Percentiles rank a stretch among this genome's conserved stretches.
phyloP scores from a whole-genome alignment of 805 yeast genomes.

The Lipomyces starkeyi region DNA sequence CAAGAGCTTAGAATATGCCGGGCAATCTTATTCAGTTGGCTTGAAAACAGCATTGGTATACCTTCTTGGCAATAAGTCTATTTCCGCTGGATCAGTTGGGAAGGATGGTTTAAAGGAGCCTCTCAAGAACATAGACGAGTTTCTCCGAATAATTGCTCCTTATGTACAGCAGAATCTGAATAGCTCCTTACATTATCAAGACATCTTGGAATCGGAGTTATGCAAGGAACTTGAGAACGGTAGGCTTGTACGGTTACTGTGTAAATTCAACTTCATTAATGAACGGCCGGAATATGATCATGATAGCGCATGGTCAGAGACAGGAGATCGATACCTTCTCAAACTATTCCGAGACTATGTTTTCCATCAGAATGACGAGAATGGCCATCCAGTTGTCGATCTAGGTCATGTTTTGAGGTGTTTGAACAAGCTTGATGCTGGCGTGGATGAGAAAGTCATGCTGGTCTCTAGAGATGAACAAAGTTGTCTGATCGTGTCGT shows the following conservation, averaged over 20 bases:
- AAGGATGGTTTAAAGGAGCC: conserved; percentile 21
- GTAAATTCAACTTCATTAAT: conserved; percentile 78
- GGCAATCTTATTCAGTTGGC: conserved; percentile 25
- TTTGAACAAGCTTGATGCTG: conserved; percentile 90
- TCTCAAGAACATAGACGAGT: conserved; percentile 35
- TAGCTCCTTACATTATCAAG: conserved; percentile 39
- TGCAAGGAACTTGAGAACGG: conserved; percentile 85
- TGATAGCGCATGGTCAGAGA: conserved; percentile 69
- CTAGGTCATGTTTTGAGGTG: conserved; percentile 78
- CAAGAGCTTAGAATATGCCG: conserved; percentile 25
- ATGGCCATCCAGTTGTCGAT: conserved; percentile 79
- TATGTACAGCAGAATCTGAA: conserved; percentile 40
- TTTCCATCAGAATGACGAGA: conserved; percentile 81
- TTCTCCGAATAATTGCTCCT: conserved; percentile 41
- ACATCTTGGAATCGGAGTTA: conserved; percentile 50
- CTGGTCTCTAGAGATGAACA: conserved; percentile 84
- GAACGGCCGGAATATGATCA: conserved; percentile 72
- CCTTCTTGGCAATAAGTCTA: conserved; percentile 17
- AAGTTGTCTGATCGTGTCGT: conserved; percentile 82
- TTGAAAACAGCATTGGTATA: conserved; percentile 27
- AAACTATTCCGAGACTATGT: conserved; percentile 81
- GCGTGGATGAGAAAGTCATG: conserved; percentile 80
- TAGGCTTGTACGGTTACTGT: conserved; percentile 77
- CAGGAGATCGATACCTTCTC: conserved; percentile 75
- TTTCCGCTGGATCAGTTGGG: not conserved